Evolutionary conservation across 2,329 filamentous ascomycete species (phyloP).

Genomic region (Dothiorella sarmentorum): DNA sequence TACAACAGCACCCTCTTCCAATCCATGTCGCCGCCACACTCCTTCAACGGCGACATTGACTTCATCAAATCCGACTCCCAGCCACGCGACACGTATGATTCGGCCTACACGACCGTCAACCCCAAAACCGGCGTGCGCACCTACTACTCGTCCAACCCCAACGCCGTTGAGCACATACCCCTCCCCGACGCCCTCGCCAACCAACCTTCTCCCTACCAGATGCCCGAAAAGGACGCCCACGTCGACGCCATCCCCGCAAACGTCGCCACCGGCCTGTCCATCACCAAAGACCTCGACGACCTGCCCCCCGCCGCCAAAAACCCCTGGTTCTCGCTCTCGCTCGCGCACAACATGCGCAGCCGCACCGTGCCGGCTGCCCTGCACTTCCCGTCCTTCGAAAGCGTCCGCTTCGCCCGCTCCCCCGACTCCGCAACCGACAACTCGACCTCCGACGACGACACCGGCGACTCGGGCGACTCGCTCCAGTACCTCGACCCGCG

Average conservation of each 20-base stretch:
- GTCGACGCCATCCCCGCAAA: slow-evolving; percentile 33
- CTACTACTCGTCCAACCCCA: background rate
- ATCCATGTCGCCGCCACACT: slow-evolving; percentile 16
- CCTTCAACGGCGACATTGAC: slow-evolving; percentile 13
- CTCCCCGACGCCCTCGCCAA: slow-evolving; percentile 26
- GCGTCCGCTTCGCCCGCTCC: background rate
- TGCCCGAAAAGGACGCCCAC: slow-evolving; percentile 32
- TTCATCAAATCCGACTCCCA: slow-evolving; percentile 1
- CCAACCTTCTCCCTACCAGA: slow-evolving; percentile 34
- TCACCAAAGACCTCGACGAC: slow-evolving; percentile 36
- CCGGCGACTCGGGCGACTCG: background rate
- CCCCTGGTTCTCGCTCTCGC: slow-evolving; percentile 42
- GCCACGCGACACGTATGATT: background rate
- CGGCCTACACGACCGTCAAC: slow-evolving; percentile 8
- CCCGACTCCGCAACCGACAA: background rate
- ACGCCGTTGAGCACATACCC: background rate
- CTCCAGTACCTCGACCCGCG: slow-evolving; percentile 27
- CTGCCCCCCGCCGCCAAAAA: slow-evolving; percentile 40
- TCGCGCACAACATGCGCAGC: slow-evolving; percentile 49
- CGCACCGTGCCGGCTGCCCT: slow-evolving; percentile 46
- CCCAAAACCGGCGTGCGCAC: slow-evolving; percentile 1
- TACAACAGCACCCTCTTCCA: slow-evolving; percentile 49
- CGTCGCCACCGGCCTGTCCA: slow-evolving; percentile 37
- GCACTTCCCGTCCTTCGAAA: slow-evolving; percentile 28
- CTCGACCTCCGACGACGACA: background rate